phyloP scores from a whole-genome alignment of 495 filamentous ascomycete species.

The Thermothielavioides terrestris region DNA sequence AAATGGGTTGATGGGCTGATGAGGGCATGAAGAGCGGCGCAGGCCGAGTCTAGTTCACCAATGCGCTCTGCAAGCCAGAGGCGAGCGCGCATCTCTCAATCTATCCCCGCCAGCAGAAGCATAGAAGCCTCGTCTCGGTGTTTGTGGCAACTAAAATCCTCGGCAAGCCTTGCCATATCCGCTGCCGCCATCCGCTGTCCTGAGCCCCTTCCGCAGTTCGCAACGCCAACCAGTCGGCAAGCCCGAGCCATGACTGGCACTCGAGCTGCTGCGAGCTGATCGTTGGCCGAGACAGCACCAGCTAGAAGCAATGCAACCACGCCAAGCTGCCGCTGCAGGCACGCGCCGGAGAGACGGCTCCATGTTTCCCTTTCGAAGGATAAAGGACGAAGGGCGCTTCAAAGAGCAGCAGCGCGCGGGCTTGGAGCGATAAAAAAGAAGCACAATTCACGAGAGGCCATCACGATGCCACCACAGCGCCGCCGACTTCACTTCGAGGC shows the following conservation, averaged over 20 bases:
- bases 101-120: no score
- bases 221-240: neutral
- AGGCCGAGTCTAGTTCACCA: conserved; percentile 2
- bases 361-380: neutral
- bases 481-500: no score
- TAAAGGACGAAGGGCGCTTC: neutral
- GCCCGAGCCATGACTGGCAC: conserved; percentile 1
- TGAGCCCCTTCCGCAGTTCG: neutral
- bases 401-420: neutral
- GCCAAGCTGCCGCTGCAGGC: conserved; percentile 9
- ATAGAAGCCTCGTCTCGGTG: neutral
- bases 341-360: conserved; percentile 5
- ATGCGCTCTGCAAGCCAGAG: neutral
- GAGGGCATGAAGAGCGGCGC: conserved; percentile 10
- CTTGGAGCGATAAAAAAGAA: neutral
- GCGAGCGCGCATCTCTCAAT: neutral
- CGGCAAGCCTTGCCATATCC: conserved; percentile 3
- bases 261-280: neutral
- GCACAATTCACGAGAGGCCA: no score
- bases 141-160: conserved; percentile 1
- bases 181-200: neutral
- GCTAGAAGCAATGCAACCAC: neutral
- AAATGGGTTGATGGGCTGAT: neutral
- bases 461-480: no score
- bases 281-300: conserved; percentile 2